A percentile compares a stretch with the other conserved stretches of the same genome.
Evolutionary conservation across 164 flowering plant genomes (phyloP).

Genomic region (Vitis rupestris): DNA sequence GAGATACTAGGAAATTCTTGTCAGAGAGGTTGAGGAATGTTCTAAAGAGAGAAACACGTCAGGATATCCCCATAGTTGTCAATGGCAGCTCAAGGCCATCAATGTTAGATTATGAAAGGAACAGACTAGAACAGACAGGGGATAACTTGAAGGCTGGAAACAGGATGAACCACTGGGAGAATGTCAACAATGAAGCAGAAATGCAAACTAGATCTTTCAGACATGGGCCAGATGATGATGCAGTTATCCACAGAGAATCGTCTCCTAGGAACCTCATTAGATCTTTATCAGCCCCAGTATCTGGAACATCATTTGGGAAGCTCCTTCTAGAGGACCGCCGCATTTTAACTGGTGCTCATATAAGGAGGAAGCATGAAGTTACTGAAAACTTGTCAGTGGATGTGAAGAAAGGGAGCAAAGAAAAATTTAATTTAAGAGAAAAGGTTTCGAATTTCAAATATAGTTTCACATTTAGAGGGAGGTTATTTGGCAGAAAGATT

Average conservation of each 20-base stretch:
- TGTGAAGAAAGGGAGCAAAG: conserved; percentile 54
- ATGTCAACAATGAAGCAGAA: conserved; percentile 36
- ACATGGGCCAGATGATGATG: conserved; percentile 40
- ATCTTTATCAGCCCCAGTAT: conserved; percentile 91
- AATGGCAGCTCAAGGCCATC: conserved; percentile 37
- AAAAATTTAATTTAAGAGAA: conserved; percentile 64
- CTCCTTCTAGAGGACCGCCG: conserved; percentile 91
- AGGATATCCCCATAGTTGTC: conserved; percentile 12
- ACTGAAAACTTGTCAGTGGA: conserved; percentile 41
- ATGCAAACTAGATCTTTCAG: conserved; percentile 66
- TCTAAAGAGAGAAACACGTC: conserved; percentile 40
- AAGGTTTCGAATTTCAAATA: conserved; percentile 70
- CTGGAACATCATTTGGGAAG: conserved; percentile 90
- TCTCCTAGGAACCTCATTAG: conserved; percentile 85
- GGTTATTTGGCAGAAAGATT: conserved; percentile 68
- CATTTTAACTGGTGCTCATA: conserved; percentile 74
- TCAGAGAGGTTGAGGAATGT: conserved; percentile 76
- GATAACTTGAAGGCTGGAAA: conserved; percentile 22
- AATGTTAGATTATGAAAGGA: conserved; percentile 23
- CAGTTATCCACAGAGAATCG: conserved; percentile 29
- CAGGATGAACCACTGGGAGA: conserved; percentile 28
- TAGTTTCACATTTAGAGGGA: conserved; percentile 57
- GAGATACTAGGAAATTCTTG: conserved; percentile 67
- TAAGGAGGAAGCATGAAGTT: conserved; percentile 83
- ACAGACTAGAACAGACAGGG: conserved; percentile 23